Evolutionary conservation across 129 eudicot species (phyloP), one percentile per base, ranked within the genome.

Genomic region (Glebionis coronaria): DNA sequence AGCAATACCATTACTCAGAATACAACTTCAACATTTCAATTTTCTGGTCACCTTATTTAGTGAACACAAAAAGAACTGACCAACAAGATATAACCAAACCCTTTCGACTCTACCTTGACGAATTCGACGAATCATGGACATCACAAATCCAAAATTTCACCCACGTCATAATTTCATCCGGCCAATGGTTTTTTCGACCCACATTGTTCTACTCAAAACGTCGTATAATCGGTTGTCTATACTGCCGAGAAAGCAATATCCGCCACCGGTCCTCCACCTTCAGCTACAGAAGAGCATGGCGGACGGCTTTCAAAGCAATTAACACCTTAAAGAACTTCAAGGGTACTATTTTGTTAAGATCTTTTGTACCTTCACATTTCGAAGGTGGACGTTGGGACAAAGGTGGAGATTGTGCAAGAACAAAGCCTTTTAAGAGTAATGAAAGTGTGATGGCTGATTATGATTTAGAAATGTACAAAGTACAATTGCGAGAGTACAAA

Each of bases 151-250:
- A 75, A 21, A 19, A 35, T 0, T 87, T 76, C 78, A 81, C 87
- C 65, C 84, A 84, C 66, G 65, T 90, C 23, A 76, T 90, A 46
- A 77, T 90, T 74, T 87, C 95, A 2, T 87, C 91, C 1, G 97
- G 92, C 56, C 97, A 90, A 19, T 87, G 97, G 97, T 87, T 86
- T 78, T 84, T 84, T 69, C 85, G 97, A 5, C 94, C 97, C 0
- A 77, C 81, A 40, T 76, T 80, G 56, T 87, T 75, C 84, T 84
- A 84, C 72, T 59, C 82, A 23, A 61, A 74, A 19, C 65, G 81
- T 8, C 71, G 29, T 35, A 69, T 90, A 10, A 55, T 74, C 18
- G 97, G 97, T 35, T 90, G 97, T 70, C 78, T 81, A 12, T 84
- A 80, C 56, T 90, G 97, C 58, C 66, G 77, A 16, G 65, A 82